Conservation (phyloP, 495 filamentous ascomycete species). For the Aspergillus conjunctus region DNA sequence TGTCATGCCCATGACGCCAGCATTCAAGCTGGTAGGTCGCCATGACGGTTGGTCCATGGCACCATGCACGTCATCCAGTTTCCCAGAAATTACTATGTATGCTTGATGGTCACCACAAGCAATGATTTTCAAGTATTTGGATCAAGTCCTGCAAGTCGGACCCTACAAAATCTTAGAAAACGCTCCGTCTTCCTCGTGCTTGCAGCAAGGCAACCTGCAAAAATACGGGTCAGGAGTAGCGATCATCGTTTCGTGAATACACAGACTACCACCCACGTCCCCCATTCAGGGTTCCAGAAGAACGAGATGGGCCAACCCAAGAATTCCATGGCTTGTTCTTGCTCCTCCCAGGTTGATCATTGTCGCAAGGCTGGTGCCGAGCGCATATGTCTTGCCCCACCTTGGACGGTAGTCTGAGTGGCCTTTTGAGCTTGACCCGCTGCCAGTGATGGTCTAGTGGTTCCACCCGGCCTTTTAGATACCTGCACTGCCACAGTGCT, state of each 20-base stretch:
- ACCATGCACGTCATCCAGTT: no score
- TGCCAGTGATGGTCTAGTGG: conserved; percentile 26
- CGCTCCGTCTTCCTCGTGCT: not conserved
- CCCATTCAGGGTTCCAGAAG: conserved; percentile 18
- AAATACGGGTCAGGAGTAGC: not conserved
- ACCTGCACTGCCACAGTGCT: conserved; percentile 53
- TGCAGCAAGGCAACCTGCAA: not conserved
- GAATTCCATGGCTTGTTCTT: conserved; percentile 8
- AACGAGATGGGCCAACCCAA: conserved; percentile 9
- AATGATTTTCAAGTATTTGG: not conserved
- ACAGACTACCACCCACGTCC: not conserved
- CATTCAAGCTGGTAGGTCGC: not conserved
- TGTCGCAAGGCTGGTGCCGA: conserved; percentile 12
- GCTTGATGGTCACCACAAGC: no score
- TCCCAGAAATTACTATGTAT: no score
- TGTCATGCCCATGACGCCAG: not conserved
- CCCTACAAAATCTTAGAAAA: no score
- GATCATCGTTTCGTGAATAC: not conserved
- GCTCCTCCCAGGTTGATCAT: not conserved
- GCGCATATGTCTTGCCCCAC: conserved; percentile 18
- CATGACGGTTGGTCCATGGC: no score
- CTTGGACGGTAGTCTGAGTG: conserved; percentile 21
- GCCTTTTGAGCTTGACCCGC: conserved; percentile 25
- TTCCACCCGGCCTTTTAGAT: conserved; percentile 31
- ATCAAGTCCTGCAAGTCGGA: not conserved